Evolutionary conservation across 345 rosid species (phyloP), one percentile per base, ranked within the genome.

Genomic region (Eucalyptus regnans): DNA sequence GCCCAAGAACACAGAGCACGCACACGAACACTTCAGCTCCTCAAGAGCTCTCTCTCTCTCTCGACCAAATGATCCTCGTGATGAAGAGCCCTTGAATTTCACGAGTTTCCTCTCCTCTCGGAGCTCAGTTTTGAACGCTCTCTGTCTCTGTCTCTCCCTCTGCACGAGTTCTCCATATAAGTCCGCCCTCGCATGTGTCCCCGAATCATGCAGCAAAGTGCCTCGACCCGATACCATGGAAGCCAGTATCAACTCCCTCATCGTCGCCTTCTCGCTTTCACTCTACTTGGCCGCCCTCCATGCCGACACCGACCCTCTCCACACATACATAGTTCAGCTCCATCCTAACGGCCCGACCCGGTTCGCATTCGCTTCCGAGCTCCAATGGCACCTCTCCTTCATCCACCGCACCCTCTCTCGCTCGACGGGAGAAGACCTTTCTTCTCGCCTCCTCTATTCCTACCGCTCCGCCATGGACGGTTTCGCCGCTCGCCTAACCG

Each of bases 61-160:
- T 89, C 52, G 10, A 16, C 89, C 97, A 96, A 94, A 93, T 90
- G 94, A 95, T 94, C 93, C 98, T 91, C 99, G 99, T 97, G 99
- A 97, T 91, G 96, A 89, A 95, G 97, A 96, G 98, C 99, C 95
- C 96, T 96, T 92, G 89, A 80, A 87, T 92, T 94, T 96, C 99
- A 97, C 98, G 99, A 96, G 99, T 95, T 95, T 94, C 98, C 90
- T 93, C 92, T 91, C 94, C 95, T 90, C 89, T 71, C 90, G 79
- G 89, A 71, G 48, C 90, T 83, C 91, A 64, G 71, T 90, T 94
- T 91, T 90, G 92, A 90, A 90, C 49, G 46, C 22, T 64, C 37
- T 29, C n/a, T 86, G 11, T 10, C 43, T 7, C 41, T 37, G 41
- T 37, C 89, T 66, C 95, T 66, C 95, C 90, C 90, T 89, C 50